Evolutionary conservation across 2,329 filamentous ascomycete species (phyloP).

Genomic region (Colletotrichum karsti): DNA sequence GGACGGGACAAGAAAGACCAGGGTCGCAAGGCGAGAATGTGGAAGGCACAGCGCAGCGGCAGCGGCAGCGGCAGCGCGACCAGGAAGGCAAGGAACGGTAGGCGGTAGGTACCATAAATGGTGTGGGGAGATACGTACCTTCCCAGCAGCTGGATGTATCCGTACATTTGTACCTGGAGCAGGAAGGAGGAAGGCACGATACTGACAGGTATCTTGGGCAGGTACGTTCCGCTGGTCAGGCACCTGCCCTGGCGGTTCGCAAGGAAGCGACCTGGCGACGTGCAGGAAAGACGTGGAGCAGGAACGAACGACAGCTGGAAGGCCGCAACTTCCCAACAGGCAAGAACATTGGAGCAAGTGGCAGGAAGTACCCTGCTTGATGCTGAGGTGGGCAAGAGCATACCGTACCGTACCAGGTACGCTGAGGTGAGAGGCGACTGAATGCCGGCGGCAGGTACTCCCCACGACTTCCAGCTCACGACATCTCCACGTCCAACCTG

Average conservation of each 20-base stretch:
- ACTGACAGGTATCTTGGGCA: too few species aligned
- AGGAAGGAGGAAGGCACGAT: background rate
- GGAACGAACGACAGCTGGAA: slow-evolving; percentile 6
- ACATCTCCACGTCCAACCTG: background rate
- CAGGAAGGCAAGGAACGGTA: slow-evolving; percentile 20
- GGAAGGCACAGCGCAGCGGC: slow-evolving; percentile 14
- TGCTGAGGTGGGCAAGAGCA: background rate
- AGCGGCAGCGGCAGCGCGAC: too few species aligned
- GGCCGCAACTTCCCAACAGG: background rate
- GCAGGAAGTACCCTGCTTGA: background rate
- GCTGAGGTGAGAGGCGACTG: background rate
- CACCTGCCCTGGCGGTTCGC: background rate
- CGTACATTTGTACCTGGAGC: background rate
- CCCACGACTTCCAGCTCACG: background rate
- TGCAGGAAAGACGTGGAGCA: slow-evolving; percentile 8
- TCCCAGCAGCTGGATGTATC: background rate
- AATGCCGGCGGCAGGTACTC: background rate
- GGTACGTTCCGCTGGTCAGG: background rate
- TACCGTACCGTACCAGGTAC: too few species aligned
- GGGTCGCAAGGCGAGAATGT: slow-evolving; percentile 16
- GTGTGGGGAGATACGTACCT: background rate
- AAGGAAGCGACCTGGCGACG: slow-evolving; percentile 3
- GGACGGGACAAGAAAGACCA: slow-evolving; percentile 23
- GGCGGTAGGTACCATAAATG: background rate
- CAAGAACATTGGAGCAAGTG: background rate